A percentile compares a stretch with the other conserved stretches of the same genome.
Evolutionary conservation across 2,329 filamentous ascomycete genomes (phyloP).

Genomic region (Madurella mycetomatis): DNA sequence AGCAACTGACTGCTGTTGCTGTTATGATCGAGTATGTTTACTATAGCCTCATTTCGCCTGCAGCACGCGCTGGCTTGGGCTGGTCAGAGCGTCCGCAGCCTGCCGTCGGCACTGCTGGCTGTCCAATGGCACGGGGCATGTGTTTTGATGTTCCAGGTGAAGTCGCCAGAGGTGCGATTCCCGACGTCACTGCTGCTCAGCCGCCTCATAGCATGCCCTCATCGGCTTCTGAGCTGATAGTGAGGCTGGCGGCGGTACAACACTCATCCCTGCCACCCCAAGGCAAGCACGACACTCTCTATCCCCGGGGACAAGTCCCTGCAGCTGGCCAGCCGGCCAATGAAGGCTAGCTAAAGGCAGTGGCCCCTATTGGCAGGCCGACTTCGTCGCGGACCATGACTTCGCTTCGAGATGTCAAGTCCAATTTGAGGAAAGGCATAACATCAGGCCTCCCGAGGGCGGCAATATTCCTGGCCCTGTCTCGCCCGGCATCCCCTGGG

Average conservation of each 20-base stretch:
- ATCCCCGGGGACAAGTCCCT: too few species aligned
- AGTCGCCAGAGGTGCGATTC: not conserved
- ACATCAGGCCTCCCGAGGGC: too few species aligned
- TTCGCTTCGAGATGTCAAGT: too few species aligned
- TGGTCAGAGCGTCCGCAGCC: not conserved
- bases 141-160: not conserved
- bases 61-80: slow-evolving; percentile 4
- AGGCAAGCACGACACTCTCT: too few species aligned
- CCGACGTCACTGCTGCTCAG: not conserved
- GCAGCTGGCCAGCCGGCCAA: too few species aligned
- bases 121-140: too few species aligned
- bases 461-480: not conserved
- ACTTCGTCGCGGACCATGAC: too few species aligned
- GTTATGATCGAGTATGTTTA: slow-evolving; percentile 12
- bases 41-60: slow-evolving; percentile 22
- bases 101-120: not conserved
- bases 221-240: not conserved
- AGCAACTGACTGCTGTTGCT: not conserved
- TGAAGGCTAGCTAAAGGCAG: too few species aligned
- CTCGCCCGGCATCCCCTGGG: not conserved
- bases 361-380: too few species aligned
- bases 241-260: slow-evolving; percentile 3
- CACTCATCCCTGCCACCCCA: too few species aligned
- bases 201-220: not conserved
- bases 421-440: too few species aligned